Percentiles rank a stretch among this genome's conserved stretches.
These are phyloP conservation scores for Candida succiphila DNA, from an alignment of 805 yeast genomes.

Conservation along the genomic window DNA sequence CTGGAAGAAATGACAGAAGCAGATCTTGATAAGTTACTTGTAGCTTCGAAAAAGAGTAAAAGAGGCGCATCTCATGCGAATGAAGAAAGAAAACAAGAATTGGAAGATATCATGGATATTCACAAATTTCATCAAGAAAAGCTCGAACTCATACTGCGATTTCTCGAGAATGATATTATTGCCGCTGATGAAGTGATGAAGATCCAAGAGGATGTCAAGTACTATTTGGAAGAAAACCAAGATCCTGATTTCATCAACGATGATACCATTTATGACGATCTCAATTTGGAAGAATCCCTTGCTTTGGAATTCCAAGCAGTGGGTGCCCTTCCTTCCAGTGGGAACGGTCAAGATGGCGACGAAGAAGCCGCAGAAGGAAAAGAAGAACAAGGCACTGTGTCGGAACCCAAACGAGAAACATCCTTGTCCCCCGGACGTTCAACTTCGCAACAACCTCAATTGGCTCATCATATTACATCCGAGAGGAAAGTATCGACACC, in stretches of 20 bases:
- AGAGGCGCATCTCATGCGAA: constrained; percentile 28
- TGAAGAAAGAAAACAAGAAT: constrained; percentile 41
- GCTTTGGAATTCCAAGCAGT: constrained; percentile 19
- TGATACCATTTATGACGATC: constrained; percentile 85
- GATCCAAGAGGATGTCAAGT: constrained; percentile 81
- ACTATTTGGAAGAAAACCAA: constrained; percentile 88
- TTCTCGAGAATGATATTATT: constrained; percentile 69
- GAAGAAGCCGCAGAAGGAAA: not conserved
- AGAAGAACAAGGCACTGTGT: constrained; percentile 1
- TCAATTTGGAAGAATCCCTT: constrained; percentile 45
- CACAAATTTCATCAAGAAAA: constrained; percentile 72
- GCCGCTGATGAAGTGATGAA: constrained; percentile 67
- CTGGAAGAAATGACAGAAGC: constrained; percentile 75
- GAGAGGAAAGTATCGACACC: no score
- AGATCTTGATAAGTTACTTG: constrained; percentile 44
- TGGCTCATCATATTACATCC: no score
- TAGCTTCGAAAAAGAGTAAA: constrained; percentile 44
- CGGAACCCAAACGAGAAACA: no score
- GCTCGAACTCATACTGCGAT: constrained; percentile 66
- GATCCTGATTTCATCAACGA: constrained; percentile 92
- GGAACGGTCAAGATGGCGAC: no score
- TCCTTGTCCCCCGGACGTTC: no score
- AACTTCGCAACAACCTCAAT: no score
- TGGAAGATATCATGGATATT: constrained; percentile 59
- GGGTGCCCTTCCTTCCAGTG: not conserved